phyloP scores from a whole-genome alignment of 1,284 basidiomycete species.

The Phenoliferia sp. region DNA sequence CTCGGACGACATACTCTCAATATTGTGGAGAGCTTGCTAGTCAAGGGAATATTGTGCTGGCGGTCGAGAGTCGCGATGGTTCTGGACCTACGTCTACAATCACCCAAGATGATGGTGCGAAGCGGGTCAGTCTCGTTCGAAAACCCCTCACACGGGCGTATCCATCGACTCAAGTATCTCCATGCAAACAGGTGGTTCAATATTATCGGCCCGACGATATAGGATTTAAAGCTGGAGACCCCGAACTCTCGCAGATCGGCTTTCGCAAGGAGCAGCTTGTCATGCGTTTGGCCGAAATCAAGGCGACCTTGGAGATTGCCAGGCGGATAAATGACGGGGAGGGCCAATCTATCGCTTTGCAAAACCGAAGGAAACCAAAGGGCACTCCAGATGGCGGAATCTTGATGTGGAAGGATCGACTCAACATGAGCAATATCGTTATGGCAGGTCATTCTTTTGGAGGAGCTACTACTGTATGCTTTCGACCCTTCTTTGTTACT shows the following conservation, averaged over 20 bases:
- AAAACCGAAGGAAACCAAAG: slow-evolving; percentile 18
- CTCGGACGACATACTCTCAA: slow-evolving; percentile 55
- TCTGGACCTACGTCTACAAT: slow-evolving; percentile 52
- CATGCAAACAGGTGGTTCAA: background rate
- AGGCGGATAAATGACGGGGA: slow-evolving; percentile 39
- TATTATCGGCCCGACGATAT: background rate
- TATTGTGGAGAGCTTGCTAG: slow-evolving; percentile 64
- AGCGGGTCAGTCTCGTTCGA: slow-evolving; percentile 45
- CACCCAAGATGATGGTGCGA: slow-evolving; percentile 15
- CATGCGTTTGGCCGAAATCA: slow-evolving; percentile 48
- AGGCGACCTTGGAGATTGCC: slow-evolving; percentile 43
- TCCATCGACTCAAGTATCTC: background rate
- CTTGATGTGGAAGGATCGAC: slow-evolving; percentile 34
- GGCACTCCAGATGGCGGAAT: slow-evolving; percentile 1
- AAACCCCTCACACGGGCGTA: background rate
- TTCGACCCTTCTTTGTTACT: too few relatives aligned
- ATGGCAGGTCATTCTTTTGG: slow-evolving; percentile 40
- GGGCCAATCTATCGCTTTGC: slow-evolving; percentile 13
- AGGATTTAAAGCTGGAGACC: slow-evolving; percentile 39
- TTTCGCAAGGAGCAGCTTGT: slow-evolving; percentile 48
- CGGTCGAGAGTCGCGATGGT: slow-evolving; percentile 72
- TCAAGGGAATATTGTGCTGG: slow-evolving; percentile 67
- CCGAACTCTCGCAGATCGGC: slow-evolving; percentile 41
- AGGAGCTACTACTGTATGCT: slow-evolving; percentile 29
- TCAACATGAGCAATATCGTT: slow-evolving; percentile 30